Percentiles rank a stretch among this genome's conserved stretches.
Conservation (phyloP, 2,329 filamentous ascomycete genomes). For the Calonectria hawksworthii region DNA sequence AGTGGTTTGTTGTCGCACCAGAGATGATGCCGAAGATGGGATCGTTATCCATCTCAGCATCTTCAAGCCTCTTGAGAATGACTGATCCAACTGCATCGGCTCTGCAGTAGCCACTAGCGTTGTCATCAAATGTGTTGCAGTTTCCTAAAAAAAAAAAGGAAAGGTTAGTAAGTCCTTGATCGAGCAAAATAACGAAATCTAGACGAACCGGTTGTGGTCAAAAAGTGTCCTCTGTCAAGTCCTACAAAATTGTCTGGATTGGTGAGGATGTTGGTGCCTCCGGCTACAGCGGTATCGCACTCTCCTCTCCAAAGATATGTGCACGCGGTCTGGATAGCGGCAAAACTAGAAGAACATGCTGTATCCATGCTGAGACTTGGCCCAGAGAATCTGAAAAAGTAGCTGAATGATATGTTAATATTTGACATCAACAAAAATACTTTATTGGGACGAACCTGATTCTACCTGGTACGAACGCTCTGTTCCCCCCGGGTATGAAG, state of each 20-base stretch:
- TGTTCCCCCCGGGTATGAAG: conserved; percentile 57
- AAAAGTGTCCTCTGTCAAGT: conserved; percentile 74
- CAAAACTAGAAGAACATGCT: conserved; percentile 80
- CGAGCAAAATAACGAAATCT: too few species aligned
- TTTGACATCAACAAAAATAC: background rate
- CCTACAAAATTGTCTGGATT: conserved; percentile 77
- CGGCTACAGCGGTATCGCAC: conserved; percentile 75
- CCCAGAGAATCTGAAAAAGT: conserved; percentile 81
- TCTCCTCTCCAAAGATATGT: conserved; percentile 75
- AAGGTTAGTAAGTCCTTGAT: background rate
- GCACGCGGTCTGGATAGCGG: conserved; percentile 73
- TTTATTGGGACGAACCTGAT: conserved; percentile 32
- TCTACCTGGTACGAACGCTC: conserved; percentile 39
- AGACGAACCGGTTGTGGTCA: conserved; percentile 59
- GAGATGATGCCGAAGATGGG: conserved; percentile 41
- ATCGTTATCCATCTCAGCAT: conserved; percentile 36
- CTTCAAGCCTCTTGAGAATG: conserved; percentile 75
- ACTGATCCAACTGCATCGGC: conserved; percentile 82
- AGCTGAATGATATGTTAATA: conserved; percentile 61
- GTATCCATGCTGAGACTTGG: conserved; percentile 81
- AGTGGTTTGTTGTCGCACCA: conserved; percentile 40
- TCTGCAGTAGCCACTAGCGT: conserved; percentile 86
- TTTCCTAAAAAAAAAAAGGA: background rate
- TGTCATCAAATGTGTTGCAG: conserved; percentile 82
- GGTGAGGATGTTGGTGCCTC: conserved; percentile 75